Evolutionary conservation across 2,329 filamentous ascomycete species (phyloP), one percentile per base, ranked within the genome.

Genomic region (Acrocalymma vagum): DNA sequence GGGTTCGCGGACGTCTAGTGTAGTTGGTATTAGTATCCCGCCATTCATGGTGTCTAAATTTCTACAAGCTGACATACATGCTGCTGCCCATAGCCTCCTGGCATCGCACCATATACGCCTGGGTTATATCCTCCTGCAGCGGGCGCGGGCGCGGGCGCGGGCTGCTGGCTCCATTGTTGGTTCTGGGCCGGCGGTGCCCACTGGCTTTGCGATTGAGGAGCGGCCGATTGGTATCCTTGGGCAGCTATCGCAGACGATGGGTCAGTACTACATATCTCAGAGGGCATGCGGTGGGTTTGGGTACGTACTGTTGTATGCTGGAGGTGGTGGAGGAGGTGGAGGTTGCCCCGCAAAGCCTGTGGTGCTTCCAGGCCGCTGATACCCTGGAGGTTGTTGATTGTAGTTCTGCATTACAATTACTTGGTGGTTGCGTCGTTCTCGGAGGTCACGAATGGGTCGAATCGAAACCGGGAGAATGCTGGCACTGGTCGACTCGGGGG

Each of bases 321-420:
- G 47, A 17, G 51, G 57, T 35, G 51, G 45, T 14, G 48, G 46
- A 28, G 45, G 42, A 5, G 29, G 39, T 20, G 23, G 28, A 33
- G 48, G 46, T 23, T 62, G 63, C 14, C 55, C 60, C 29, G 52
- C 40, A 42, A 63, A 67, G 44, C 61, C 57, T 25, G 54, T 34
- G 18, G 56, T 58, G 45, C 62, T 67, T 23, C 58, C 62, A n/a
- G 64, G 62, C 35, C 60, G 51, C 41, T 62, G 61, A 22, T 66
- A 65, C 16, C 47, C 60, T 22, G 48, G 41, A 20, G 38, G 48
- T 11, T 42, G 38, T 38, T 61, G 61, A 10, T 49, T 52, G 52
- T 67, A 68, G 38, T 60, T 62, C 52, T 69, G 64, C 65, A 69
- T 69, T 28, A 22, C 26, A 29, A 48, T 43, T 43, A 38, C 29